Conservation (phyloP, 441 rosid genomes). For the Mallotus japonicus region DNA sequence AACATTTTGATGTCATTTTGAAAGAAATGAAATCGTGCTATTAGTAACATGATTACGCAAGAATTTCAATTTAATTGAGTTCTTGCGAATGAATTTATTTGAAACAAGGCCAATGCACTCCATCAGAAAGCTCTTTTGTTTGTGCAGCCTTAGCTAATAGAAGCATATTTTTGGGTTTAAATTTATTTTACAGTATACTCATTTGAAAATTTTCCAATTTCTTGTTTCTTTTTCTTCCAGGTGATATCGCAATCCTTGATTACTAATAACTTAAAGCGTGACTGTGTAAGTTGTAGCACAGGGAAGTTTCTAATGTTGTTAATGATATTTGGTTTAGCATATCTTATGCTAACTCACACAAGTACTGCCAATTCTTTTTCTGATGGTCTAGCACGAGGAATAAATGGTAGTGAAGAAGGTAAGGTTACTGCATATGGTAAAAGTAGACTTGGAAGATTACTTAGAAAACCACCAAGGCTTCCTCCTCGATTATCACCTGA, state of each 20-base stretch:
- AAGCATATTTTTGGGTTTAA: conserved; percentile 8
- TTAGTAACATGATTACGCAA: too few species aligned
- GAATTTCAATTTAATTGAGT: too few species aligned
- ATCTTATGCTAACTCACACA: conserved; percentile 49
- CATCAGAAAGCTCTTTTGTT: too few species aligned
- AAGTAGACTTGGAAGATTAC: conserved; percentile 50
- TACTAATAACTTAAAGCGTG: conserved; percentile 46
- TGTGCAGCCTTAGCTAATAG: too few species aligned
- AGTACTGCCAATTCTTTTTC: conserved; percentile 36
- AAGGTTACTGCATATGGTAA: conserved; percentile 35
- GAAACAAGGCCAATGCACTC: too few species aligned
- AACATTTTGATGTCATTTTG: too few species aligned
- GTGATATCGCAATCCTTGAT: conserved; percentile 62
- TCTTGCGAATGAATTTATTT: background rate
- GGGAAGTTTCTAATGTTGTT: conserved; percentile 63
- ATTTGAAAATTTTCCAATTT: conserved; percentile 11
- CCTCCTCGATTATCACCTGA: conserved; percentile 90
- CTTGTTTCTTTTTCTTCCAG: conserved; percentile 33
- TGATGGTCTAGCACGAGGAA: conserved; percentile 24
- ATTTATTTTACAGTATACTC: background rate
- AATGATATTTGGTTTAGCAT: conserved; percentile 65
- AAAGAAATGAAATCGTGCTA: too few species aligned
- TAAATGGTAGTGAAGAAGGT: conserved; percentile 32
- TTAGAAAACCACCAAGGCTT: conserved; percentile 74
- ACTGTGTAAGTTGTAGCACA: conserved; percentile 66